phyloP scores from a whole-genome alignment of 2,329 filamentous ascomycete species.

The Ceratocystis papillata region DNA sequence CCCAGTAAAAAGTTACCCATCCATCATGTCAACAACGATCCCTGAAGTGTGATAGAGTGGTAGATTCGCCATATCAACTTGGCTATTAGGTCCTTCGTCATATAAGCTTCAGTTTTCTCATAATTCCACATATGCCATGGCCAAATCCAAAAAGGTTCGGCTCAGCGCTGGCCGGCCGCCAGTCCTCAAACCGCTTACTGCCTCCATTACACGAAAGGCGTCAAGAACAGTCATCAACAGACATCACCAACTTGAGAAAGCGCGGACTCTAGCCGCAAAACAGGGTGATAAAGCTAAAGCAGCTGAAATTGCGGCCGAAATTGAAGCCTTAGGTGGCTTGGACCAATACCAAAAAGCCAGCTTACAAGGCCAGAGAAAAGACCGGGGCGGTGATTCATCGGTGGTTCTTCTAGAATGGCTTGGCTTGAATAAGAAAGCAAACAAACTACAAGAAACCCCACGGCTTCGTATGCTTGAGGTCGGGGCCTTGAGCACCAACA shows the following conservation, averaged over 20 bases:
- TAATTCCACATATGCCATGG: constrained; percentile 27
- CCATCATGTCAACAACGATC: no score
- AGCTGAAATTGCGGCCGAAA: constrained; percentile 40
- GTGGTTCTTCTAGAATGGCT: constrained; percentile 55
- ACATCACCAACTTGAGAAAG: constrained; percentile 55
- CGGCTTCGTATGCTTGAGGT: constrained; percentile 68
- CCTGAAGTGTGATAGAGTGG: not conserved
- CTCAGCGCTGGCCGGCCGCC: constrained; percentile 42
- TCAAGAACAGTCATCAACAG: constrained; percentile 54
- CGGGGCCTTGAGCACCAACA: constrained; percentile 72
- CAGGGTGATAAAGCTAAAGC: constrained; percentile 43
- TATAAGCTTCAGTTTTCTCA: not conserved
- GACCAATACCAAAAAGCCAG: constrained; percentile 56
- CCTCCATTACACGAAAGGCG: constrained; percentile 49
- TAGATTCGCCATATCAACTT: not conserved
- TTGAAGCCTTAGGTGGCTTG: constrained; percentile 49
- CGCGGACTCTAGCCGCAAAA: constrained; percentile 43
- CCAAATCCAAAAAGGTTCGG: constrained; percentile 29
- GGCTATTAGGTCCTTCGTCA: not conserved
- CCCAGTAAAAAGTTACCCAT: constrained; percentile 22
- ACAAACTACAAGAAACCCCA: constrained; percentile 24
- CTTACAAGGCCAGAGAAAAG: constrained; percentile 54
- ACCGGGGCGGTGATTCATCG: constrained; percentile 58
- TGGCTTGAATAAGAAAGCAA: constrained; percentile 25
- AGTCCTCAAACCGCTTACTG: constrained; percentile 36